Base-by-base conservation (phyloP, 164 flowering plant genomes). In the Nelumbo lutea region DNA sequence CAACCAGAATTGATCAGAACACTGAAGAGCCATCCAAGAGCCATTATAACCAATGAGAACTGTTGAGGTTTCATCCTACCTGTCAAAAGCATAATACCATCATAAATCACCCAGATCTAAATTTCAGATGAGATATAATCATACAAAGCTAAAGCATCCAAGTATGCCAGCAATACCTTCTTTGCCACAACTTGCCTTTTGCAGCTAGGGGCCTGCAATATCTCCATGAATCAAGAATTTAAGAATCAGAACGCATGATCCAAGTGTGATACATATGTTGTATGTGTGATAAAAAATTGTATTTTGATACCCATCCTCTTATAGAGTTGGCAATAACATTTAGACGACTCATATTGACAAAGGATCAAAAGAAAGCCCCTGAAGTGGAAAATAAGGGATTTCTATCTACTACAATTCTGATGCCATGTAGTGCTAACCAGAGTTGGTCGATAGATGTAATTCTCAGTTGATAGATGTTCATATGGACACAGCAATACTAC, bases 161-260 rank as follows among this genome's bases (percentile, higher is more conserved):
- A 9, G 41, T 40, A 42, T 46, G 52, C 43, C 43, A 38, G 14
- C 46, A 4, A 57, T 56, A 47, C 51, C 65, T 62, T 43, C 14
- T 11, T 69, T 13, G 4, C 14, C 27, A 38, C 55, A 14, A 55
- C 46, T 68, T 50, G 59, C 8, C 42, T 52, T 43, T 2, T 42
- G 9, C 65, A 61, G 58, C 60, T 69, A 61, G 15, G 45, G 27
- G 51, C 51, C 11, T 61, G 58, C 56, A 51, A 42, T 10, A 6
- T 42, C 51, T 39, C 64, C 63, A 8, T 11, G 64, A 14, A 47
- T 59, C 46, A 47, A 68, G 56, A 59, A 6, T 48, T 43, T 40
- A 14, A 59, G 58, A 8, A 53, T 48, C 70, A 59, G 5, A 13
- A 13, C 6, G 27, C 44, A 69, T 42, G 6, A 52, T 42, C 3